Evolutionary conservation across 2,329 filamentous ascomycete genomes (phyloP).

Genomic region (Pseudocercospora fijiensis): DNA sequence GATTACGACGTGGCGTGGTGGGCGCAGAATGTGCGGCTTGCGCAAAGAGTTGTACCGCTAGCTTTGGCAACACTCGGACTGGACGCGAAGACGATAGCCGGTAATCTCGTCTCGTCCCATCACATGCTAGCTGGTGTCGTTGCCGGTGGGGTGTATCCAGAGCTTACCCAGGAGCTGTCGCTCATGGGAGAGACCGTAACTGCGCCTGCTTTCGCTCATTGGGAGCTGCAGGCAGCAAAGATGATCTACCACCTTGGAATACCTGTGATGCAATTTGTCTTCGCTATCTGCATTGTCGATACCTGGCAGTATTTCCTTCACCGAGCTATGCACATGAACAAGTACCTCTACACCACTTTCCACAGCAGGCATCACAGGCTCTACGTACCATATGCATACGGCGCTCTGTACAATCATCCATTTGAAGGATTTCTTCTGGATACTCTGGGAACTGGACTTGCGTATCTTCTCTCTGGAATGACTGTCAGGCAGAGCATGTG

Average conservation of each 20-base stretch:
- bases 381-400: constrained; percentile 96
- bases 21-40: constrained; percentile 77
- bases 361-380: constrained; percentile 95
- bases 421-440: constrained; percentile 92
- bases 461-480: constrained; percentile 78
- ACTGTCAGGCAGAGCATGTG: constrained; percentile 81
- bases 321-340: constrained; percentile 94
- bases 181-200: constrained; percentile 50
- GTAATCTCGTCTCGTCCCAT: constrained; percentile 69
- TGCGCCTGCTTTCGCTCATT: constrained; percentile 73
- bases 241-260: constrained; percentile 76
- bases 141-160: constrained; percentile 76
- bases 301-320: constrained; percentile 99
- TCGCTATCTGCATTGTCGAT: constrained; percentile 77
- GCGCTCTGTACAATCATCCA: constrained; percentile 94
- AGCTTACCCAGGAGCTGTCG: constrained; percentile 59
- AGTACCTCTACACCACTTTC: constrained; percentile 90
- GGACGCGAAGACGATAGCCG: constrained; percentile 71
- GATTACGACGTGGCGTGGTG: constrained; percentile 86
- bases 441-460: constrained; percentile 80
- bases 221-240: constrained; percentile 76
- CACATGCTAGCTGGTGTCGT: constrained; percentile 73
- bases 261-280: constrained; percentile 72
- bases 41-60: constrained; percentile 73
- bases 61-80: constrained; percentile 71